Conservation (phyloP, 805 yeast genomes). For the Schwanniomyces pseudopolymorphus region DNA sequence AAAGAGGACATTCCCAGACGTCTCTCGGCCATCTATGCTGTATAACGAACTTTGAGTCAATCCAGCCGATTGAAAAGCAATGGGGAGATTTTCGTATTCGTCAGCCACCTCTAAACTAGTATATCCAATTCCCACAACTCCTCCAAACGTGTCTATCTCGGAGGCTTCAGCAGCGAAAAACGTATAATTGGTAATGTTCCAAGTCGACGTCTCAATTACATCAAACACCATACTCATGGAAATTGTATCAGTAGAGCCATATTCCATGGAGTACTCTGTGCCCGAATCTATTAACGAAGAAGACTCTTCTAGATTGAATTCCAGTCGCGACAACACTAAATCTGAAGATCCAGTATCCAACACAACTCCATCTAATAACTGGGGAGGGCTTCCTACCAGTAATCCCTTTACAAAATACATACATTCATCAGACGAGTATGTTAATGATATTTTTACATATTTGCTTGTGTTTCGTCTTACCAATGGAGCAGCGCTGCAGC, state of each 20-base stretch:
- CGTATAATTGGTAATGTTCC: constrained; percentile 3
- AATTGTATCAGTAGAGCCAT: constrained; percentile 6
- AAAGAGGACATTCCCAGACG: constrained; percentile 19
- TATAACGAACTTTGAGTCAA: constrained; percentile 8
- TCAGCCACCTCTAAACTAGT: constrained; percentile 8
- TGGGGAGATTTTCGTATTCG: constrained; percentile 14
- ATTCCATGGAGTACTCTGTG: constrained; percentile 2
- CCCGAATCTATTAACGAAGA: constrained; percentile 8
- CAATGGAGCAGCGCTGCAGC: constrained; percentile 1
- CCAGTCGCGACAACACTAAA: constrained; percentile 5
- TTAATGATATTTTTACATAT: not conserved
- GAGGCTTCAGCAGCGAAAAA: constrained; percentile 1
- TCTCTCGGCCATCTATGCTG: constrained; percentile 10
- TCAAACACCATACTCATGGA: constrained; percentile 1
- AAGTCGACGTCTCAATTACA: not conserved
- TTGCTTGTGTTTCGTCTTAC: not conserved
- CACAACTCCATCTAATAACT: constrained; percentile 7
- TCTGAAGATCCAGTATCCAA: constrained; percentile 21
- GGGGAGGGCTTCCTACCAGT: constrained; percentile 13
- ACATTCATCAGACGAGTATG: not conserved
- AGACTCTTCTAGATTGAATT: constrained; percentile 4
- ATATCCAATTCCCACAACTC: constrained; percentile 19
- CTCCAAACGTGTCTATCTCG: constrained; percentile 9
- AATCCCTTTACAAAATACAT: constrained; percentile 11
- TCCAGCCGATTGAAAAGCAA: constrained; percentile 11